Evolutionary conservation across 2,329 filamentous ascomycete genomes (phyloP), one percentile per base, ranked within the genome.

Genomic region (Fusarium sublunatum): DNA sequence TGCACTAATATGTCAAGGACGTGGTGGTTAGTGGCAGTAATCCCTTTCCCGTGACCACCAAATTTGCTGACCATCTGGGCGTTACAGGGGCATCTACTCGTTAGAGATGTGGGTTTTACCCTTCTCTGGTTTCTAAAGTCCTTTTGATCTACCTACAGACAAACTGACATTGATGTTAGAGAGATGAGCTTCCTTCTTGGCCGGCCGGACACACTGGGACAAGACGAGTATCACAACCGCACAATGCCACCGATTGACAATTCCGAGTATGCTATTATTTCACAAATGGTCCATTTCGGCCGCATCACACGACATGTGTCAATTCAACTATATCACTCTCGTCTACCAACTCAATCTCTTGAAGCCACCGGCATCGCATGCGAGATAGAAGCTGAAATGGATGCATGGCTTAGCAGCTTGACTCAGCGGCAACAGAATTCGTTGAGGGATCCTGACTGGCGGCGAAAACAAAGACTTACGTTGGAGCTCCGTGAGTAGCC

Each of bases 181-280:
- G 52, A 54, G 5, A 54, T 54, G 52, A 42, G 36, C 3, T 54
- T 54, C 7, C 31, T 39, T 2, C 36, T 54, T 5, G 52, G 52
- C 4, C 29, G 52, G 13, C 52, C 52, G 6, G 52, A 54, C 12
- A 54, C 52, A 8, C 15, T 54, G n/a, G 52, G 52, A 2, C 36
- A 42, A 36, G 52, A 54, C 11, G 19, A 42, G n/a, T 54, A 54
- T 24, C 52, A 54, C 26, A 54, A 54, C 7, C 52, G 52, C 4
- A 13, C 38, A 31, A 42, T 54, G 25, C 19, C 52, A 6, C 45
- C 25, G 1, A 5, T 50, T 5, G 45, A 54, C 9, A 22, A 54
- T 28, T 50, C 52, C 3, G 45, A 52, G n/a, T 56, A 42, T 6
- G 53, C 48, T 22, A 56, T 56, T 3, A 56, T 56, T 8, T 44